Percentiles rank a stretch among this genome's conserved stretches.
Conservation (phyloP, 352 stramenopile species). For the Heterotrichella gracilis region DNA sequence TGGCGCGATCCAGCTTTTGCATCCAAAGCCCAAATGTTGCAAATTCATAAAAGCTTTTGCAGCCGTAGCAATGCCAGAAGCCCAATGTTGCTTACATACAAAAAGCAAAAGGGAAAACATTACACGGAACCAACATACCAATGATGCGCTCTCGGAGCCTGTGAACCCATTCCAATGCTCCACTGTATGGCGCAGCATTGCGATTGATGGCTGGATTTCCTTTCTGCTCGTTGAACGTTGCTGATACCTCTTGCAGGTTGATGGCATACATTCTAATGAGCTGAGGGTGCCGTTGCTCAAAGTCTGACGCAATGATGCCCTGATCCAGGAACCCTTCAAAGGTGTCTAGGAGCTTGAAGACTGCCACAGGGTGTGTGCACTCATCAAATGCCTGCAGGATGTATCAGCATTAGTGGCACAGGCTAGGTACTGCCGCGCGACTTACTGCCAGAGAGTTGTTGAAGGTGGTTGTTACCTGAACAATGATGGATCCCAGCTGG, state of each 20-base stretch:
- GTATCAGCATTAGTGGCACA: too few species aligned
- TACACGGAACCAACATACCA: too few species aligned
- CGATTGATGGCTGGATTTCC: conserved; percentile 57
- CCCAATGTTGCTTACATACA: too few species aligned
- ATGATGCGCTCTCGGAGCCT: conserved; percentile 67
- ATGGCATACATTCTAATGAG: conserved; percentile 72
- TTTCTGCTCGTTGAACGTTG: conserved; percentile 64
- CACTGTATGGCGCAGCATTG: conserved; percentile 68
- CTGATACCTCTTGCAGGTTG: conserved; percentile 76
- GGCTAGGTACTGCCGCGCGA: too few species aligned
- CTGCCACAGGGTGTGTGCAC: conserved; percentile 67
- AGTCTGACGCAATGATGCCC: conserved; percentile 69
- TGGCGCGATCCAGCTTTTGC: too few species aligned
- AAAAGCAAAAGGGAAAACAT: too few species aligned
- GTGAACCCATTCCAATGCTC: conserved; percentile 66
- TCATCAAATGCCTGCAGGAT: conserved; percentile 80
- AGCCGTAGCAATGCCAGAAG: too few species aligned
- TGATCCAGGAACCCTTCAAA: conserved; percentile 71
- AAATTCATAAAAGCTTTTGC: too few species aligned
- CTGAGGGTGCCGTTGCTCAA: conserved; percentile 79
- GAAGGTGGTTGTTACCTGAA: too few species aligned
- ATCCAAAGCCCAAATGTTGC: too few species aligned
- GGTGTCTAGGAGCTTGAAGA: conserved; percentile 83
- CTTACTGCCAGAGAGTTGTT: too few species aligned
- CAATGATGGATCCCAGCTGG: conserved; percentile 64